These are phyloP conservation scores for Solanum peruvianum DNA, from an alignment of 257 asterid species.

Conservation along the genomic window DNA sequence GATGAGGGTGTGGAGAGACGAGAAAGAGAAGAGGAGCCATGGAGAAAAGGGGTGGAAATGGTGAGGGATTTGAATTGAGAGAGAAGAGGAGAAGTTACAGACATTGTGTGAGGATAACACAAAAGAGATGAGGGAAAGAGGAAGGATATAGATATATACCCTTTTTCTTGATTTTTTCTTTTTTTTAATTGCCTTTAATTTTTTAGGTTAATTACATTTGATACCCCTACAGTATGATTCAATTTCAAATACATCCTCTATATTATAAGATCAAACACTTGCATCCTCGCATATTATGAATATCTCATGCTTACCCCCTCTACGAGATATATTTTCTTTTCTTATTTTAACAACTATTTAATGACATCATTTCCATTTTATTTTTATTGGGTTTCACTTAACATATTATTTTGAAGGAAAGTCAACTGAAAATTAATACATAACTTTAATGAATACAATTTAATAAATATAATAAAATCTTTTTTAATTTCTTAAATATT, in stretches of 20 bases:
- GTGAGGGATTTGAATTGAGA: constrained; percentile 52
- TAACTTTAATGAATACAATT: too few species aligned
- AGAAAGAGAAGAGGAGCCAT: constrained; percentile 50
- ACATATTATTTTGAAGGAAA: background rate
- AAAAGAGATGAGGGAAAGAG: background rate
- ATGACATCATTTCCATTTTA: background rate
- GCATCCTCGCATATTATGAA: background rate
- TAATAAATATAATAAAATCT: too few species aligned
- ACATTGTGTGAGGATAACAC: constrained; percentile 28
- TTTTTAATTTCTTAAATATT: too few species aligned
- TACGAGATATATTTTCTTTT: too few species aligned
- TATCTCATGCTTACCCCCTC: background rate
- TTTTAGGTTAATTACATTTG: background rate
- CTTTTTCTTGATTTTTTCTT: background rate
- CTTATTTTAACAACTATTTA: background rate
- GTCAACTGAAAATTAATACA: too few species aligned
- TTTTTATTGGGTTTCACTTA: background rate
- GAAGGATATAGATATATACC: background rate
- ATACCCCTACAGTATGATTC: background rate
- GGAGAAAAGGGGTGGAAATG: constrained; percentile 51
- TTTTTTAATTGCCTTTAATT: background rate
- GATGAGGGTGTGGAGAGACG: constrained; percentile 26
- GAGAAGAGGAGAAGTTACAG: constrained; percentile 26
- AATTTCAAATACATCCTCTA: background rate
- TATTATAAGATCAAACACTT: background rate